A percentile compares a stretch with the other conserved stretches of the same genome.
These are phyloP conservation scores for Logfia minima DNA, from an alignment of 129 eudicot species.

Conservation along the genomic window DNA sequence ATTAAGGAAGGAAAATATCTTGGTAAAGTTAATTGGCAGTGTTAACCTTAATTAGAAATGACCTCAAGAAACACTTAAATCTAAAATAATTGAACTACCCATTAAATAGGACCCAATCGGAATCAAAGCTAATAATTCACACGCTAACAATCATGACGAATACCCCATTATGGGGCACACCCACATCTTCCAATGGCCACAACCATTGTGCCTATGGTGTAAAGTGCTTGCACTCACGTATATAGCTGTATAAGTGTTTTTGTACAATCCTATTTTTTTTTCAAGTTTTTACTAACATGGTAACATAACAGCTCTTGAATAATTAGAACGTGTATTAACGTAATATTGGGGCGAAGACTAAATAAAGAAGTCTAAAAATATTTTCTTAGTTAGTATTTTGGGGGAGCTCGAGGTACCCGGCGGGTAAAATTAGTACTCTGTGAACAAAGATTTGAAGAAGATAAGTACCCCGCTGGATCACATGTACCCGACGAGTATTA, in stretches of 20 bases:
- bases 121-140: slow-evolving; percentile 26
- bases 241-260: slow-evolving; percentile 1
- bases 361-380: no score
- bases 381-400: no score
- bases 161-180: slow-evolving; percentile 21
- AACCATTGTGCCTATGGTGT: slow-evolving; percentile 7
- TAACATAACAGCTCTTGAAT: background rate
- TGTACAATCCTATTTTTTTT: background rate
- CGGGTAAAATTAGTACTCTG: no score
- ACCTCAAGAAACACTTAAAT: slow-evolving; percentile 19
- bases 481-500: no score
- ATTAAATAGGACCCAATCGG: slow-evolving; percentile 31
- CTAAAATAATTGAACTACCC: slow-evolving; percentile 21
- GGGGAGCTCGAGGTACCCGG: no score
- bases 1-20: background rate
- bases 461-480: no score
- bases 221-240: background rate
- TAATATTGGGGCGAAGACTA: no score
- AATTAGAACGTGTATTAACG: no score
- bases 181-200: background rate
- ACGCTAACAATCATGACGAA: slow-evolving; percentile 21
- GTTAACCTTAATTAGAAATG: slow-evolving; percentile 9
- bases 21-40: background rate
- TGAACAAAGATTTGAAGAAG: no score
- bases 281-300: background rate